Conservation (phyloP, 345 rosid genomes). For the Salix arbutifolia region DNA sequence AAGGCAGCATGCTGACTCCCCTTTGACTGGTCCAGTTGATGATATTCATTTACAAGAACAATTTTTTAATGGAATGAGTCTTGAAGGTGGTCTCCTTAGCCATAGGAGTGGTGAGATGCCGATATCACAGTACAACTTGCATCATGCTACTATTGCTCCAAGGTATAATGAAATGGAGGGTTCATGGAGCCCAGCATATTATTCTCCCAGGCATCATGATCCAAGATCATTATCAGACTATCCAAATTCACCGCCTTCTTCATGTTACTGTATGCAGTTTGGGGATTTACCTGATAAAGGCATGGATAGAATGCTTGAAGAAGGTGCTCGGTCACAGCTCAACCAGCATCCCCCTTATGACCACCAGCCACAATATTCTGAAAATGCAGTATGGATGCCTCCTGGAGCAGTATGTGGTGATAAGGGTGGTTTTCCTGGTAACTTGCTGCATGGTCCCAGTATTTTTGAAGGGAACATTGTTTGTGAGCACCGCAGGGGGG, state of each 20-base stretch:
- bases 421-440: conserved; percentile 72
- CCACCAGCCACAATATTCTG: conserved; percentile 54
- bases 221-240: conserved; percentile 58
- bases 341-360: conserved; percentile 53
- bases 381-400: conserved; percentile 70
- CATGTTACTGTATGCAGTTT: conserved; percentile 55
- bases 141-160: conserved; percentile 49
- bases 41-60: conserved; percentile 42
- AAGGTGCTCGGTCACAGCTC: conserved; percentile 53
- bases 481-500: conserved; percentile 60
- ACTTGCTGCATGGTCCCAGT: conserved; percentile 52
- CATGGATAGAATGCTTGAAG: conserved; percentile 68
- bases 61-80: conserved; percentile 41
- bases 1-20: conserved; percentile 58
- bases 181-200: conserved; percentile 68
- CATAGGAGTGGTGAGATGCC: conserved; percentile 57
- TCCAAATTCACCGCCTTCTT: conserved; percentile 78
- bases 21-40: conserved; percentile 33
- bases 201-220: conserved; percentile 85
- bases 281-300: conserved; percentile 61
- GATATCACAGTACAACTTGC: conserved; percentile 51
- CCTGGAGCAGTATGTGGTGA: conserved; percentile 55
- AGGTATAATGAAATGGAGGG: conserved; percentile 76
- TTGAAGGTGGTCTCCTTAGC: conserved; percentile 55
- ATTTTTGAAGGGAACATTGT: conserved; percentile 56